Evolutionary conservation across 495 filamentous ascomycete species (phyloP), one percentile per base, ranked within the genome.

Genomic region (Xylaria castorea): DNA sequence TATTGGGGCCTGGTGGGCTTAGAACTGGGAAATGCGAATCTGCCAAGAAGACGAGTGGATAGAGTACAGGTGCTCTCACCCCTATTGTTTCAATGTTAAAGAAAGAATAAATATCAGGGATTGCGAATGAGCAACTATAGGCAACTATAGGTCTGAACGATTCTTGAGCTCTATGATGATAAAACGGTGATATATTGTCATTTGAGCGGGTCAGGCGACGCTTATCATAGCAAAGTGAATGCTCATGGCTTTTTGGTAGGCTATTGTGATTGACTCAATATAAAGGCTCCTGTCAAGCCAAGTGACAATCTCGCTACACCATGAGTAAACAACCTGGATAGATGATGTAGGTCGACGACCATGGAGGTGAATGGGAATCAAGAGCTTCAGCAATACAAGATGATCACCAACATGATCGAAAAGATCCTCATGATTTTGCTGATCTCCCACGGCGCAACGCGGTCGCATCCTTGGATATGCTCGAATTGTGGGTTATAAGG

Each of bases 391-490:
- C 12, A 22, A 36, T 44, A 32, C 5, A 68, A 57, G 34, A 27
- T 12, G 66, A 68, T 68, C 48, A 42, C 5, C 36, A 20, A 42
- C n/a, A 25, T 27, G 36, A 46, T 34, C 20, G 22, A 20, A 68
- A 44, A 18, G 66, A 68, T 68, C 66, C 66, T 57, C 66, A 68
- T 68, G 66, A 68, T 68, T 22, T 32, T 57, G 66, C 6, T 51
- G 50, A 68, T 68, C 66, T 55, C 20, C 50, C 20, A 50, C 32
- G 34, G 7, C 9, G 18, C 66, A 57, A n/a, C 64, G 32, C 46
- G 64, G 48, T 67, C 8, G 22, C 36, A 38, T 67, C n/a, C 30
- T 3, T 50, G 44, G 16, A 27, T 14, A 14, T 30, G 9, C 32
- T 42, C 22, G 50, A 57, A 44, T 68, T 68, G 50, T 68, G 66